These are phyloP conservation scores for Clonostachys rhizophaga DNA, from an alignment of 2,329 filamentous ascomycete species.

Conservation along the genomic window DNA sequence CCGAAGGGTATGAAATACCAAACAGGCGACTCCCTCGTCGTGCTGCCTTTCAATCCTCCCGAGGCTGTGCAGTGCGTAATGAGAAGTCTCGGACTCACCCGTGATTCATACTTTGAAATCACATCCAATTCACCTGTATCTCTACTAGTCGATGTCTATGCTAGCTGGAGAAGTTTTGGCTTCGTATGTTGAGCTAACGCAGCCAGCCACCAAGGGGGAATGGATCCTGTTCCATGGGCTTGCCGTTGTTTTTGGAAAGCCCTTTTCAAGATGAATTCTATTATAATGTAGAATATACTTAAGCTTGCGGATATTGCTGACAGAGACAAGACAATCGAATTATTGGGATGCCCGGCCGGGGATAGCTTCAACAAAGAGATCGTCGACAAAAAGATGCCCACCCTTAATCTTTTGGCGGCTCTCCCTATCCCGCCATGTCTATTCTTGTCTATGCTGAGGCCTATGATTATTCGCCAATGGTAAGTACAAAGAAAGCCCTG, in stretches of 20 bases:
- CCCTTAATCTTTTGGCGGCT: slow-evolving; percentile 55
- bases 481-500: slow-evolving; percentile 2
- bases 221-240: neutral
- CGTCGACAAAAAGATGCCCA: slow-evolving; percentile 23
- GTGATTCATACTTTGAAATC: slow-evolving; percentile 31
- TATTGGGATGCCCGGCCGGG: neutral
- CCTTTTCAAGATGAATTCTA: neutral
- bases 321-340: neutral
- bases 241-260: neutral
- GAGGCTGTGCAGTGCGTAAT: neutral
- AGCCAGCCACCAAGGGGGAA: neutral
- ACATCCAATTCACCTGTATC: slow-evolving; percentile 34
- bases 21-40: neutral
- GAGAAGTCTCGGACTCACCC: neutral
- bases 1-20: neutral
- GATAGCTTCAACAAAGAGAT: neutral
- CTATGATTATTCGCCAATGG: slow-evolving; percentile 43
- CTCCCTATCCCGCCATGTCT: slow-evolving; percentile 50
- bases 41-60: neutral
- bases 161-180: slow-evolving; percentile 56
- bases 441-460: slow-evolving; percentile 60
- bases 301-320: neutral
- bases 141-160: slow-evolving; percentile 47
- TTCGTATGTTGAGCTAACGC: slow-evolving; percentile 38
- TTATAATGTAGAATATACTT: neutral